Base-by-base conservation (phyloP, 768 basidiomycete genomes). In the Mycena galopus region DNA sequence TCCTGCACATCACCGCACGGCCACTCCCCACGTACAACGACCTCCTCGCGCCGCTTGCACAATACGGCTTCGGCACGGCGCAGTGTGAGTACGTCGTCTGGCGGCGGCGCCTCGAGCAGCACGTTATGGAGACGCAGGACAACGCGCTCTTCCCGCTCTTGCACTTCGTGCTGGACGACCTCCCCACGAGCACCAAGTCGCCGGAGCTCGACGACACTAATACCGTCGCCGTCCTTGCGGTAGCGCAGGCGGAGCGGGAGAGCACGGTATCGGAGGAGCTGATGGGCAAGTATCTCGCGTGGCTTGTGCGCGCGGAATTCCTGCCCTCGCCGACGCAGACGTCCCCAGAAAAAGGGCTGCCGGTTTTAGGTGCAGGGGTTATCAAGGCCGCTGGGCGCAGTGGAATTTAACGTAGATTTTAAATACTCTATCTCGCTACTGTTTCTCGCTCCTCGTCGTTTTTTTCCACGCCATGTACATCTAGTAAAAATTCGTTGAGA, bases 121-220 rank as follows among this genome's bases (percentile, higher is more conserved):
- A 99, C 80, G 97, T 97, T 56, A 92, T 98, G 86, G 94, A 96
- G 66, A 91, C 89, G 10, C 95, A 97, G 80, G 97, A 99, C 81
- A 99, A 99, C 75, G 98, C 98, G 2, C 87, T 99, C 53, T 99
- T 97, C 89, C 98, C 98, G 3, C 85, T 99, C 12, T 88, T 99
- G 21, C 97, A 99, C 82, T 98, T 98, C 76, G 98, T 99, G 29
- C 85, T 99, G 33, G 98, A 98, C 79, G 98, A 99, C 81, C 87
- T 99, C 23, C 98, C 98, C 6, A 98, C 97, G 29, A 96, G 94
- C 78, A 99, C 97, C 29, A 98, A 97, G 81, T 91, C 96, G 0
- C 95, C 98, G 2, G 93, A 94, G 73, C 85, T 99, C 59, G 94
- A 97, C 78, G 95, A 98, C 79, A 80, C 87, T 25, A 98, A 97